These are phyloP conservation scores for Colletotrichum zoysiae DNA, from an alignment of 2,329 filamentous ascomycete species.

Conservation along the genomic window DNA sequence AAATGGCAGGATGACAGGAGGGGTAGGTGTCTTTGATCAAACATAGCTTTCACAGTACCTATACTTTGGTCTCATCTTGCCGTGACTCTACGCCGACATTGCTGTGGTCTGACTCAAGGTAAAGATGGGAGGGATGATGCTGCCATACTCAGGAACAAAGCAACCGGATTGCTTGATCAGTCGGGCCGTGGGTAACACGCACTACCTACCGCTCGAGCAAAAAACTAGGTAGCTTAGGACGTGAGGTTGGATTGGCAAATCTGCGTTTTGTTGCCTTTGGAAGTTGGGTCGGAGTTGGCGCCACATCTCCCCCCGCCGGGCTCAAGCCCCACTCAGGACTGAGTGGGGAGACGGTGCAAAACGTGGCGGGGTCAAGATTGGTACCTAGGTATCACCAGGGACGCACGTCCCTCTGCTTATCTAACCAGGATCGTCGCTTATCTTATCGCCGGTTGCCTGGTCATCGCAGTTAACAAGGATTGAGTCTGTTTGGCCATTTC, in stretches of 20 bases:
- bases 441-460: slow-evolving; percentile 39
- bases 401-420: slow-evolving; percentile 9
- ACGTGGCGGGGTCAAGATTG: slow-evolving; percentile 24
- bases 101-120: slow-evolving; percentile 9
- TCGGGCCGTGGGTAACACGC: slow-evolving; percentile 10
- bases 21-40: neutral
- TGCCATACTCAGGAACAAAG: slow-evolving; percentile 18
- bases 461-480: slow-evolving; percentile 39
- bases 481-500: slow-evolving; percentile 8
- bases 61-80: neutral
- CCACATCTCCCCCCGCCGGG: slow-evolving; percentile 16
- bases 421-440: slow-evolving; percentile 9
- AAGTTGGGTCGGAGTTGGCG: slow-evolving; percentile 19
- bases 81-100: slow-evolving; percentile 20
- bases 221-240: neutral
- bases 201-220: neutral
- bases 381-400: slow-evolving; percentile 2
- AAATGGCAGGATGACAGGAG: no score
- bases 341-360: slow-evolving; percentile 32
- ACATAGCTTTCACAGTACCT: neutral
- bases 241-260: slow-evolving; percentile 27
- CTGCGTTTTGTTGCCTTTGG: slow-evolving; percentile 6
- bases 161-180: slow-evolving; percentile 5
- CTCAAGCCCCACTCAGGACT: slow-evolving; percentile 25
- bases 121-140: slow-evolving; percentile 4